A percentile compares a stretch with the other conserved stretches of the same genome.
phyloP scores from a whole-genome alignment of 306 rosid genomes.

The Spatholobus suberectus region DNA sequence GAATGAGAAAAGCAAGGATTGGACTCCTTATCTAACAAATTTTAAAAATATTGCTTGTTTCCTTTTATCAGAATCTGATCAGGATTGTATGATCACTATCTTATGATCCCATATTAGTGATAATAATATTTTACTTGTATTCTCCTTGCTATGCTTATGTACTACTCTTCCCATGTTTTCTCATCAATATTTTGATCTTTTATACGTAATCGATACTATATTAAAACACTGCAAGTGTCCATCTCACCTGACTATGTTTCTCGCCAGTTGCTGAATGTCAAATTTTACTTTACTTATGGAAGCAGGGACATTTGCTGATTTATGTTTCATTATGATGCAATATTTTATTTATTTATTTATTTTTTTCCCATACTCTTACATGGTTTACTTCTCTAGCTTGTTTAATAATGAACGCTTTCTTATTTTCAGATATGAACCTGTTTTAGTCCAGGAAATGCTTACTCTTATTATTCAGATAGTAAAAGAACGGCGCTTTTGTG shows the following conservation, averaged over 20 bases:
- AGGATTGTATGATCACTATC: constrained; percentile 5
- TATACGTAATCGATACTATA: background rate
- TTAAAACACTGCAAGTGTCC: background rate
- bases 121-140: constrained; percentile 6
- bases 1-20: background rate
- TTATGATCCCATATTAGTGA: background rate
- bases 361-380: background rate
- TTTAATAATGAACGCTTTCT: constrained; percentile 22
- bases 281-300: background rate
- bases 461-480: constrained; percentile 87
- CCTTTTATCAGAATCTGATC: constrained; percentile 16
- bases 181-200: constrained; percentile 13
- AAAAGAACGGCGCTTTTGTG: constrained; percentile 93
- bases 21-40: background rate
- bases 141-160: background rate
- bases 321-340: background rate
- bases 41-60: background rate
- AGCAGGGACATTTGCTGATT: background rate
- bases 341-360: background rate
- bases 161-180: background rate
- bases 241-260: background rate
- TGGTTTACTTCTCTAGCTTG: background rate
- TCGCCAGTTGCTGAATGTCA: background rate
- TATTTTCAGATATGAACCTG: constrained; percentile 76
- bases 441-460: constrained; percentile 92